Evolutionary conservation across 208 protist genomes (phyloP), one percentile per base, ranked within the genome.

Genomic region (Tritrichomonas musculus): DNA sequence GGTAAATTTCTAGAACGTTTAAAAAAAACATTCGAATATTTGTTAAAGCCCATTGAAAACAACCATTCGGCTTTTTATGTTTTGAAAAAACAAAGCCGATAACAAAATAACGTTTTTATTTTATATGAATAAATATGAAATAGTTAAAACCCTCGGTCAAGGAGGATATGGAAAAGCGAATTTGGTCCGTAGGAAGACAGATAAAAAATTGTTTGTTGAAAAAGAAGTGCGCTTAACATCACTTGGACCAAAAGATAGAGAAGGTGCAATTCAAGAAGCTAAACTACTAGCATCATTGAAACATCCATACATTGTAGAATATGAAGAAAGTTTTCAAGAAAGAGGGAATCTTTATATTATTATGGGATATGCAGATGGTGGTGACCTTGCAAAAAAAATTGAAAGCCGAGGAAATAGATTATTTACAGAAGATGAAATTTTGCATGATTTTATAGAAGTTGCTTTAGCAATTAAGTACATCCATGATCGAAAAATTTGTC

Each of bases 401-500:
- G 73, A 92, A 44, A 39, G 14, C 11, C 50, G 57, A 64, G 93
- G 60, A 55, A 92, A n/a, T 30, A 60, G 41, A 65, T 65, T 30
- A 64, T 60, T 92, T 69, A 49, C 72, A 11, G 80, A 93, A 60
- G 50, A 92, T 33, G 50, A 94, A 72, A 25, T 94, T 22, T 30
- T 64, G 30, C 27, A 80, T 50, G 41, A 73, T 65, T 92, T 92
- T 64, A 92, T 95, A 27, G 94, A 96, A 93, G 92, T 96, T 25
- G 94, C 77, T 50, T 50, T 96, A 5, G 96, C 94, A n/a, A 65
- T 96, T 20, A 94, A 96, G 49, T 95, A 96, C 72, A 77, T 95
- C 39, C 96, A 96, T 88, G 94, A 95, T 49, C 73, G 94, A 11
- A 96, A 96, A 69, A 95, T 96, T 39, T 93, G 96, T 22, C 96